Base-by-base conservation (phyloP, 2,329 filamentous ascomycete genomes). In the Acrocalymma vagum region DNA sequence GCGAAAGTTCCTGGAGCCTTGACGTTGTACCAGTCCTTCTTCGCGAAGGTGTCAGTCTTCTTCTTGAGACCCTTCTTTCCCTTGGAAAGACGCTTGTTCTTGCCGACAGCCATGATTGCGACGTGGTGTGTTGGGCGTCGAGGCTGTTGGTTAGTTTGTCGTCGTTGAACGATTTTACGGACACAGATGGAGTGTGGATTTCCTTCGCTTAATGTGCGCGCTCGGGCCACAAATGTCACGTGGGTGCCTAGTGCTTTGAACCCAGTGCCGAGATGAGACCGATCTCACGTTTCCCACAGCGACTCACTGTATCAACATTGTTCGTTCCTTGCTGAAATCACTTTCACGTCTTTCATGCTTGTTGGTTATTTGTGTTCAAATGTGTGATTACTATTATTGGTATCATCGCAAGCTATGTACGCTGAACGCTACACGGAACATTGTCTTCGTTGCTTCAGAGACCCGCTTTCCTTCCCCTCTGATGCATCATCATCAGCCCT, bases 61-160 rank as follows among this genome's bases (percentile, higher is more conserved):
- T 99, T 97, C 90, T 97, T 97, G 76, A 97, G 84, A 78, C 94
- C 93, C 87, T 99, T 99, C 90, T 97, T 99, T 82, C 94, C 94
- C 86, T 99, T 99, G 63, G 94, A 97, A 83, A 99, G 86, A 85
- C 94, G 91, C 91, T 99, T 99, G 87, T 99, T 99, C 90, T 90
- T 90, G 82, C 87, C 87, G 78, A 90, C 87, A 83, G 87, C 87
- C 87, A 90, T 87, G 76, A 77, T 85, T 84, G 80, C 80, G 81
- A 83, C 76, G 76, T 71, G 61, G 54, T 45, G 49, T 57, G 51
- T 53, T 57, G 60, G 48, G 54, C 52, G 59, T 62, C 57, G 57
- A 55, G 54, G 54, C 42, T 49, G 48, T 45, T 45, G 36, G 57
- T 50, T 60, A 52, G 61, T 62, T 59, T 52, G 41, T 55, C 48